phyloP scores from a whole-genome alignment of 495 filamentous ascomycete genomes.

The Talaromyces nanjingensis region DNA sequence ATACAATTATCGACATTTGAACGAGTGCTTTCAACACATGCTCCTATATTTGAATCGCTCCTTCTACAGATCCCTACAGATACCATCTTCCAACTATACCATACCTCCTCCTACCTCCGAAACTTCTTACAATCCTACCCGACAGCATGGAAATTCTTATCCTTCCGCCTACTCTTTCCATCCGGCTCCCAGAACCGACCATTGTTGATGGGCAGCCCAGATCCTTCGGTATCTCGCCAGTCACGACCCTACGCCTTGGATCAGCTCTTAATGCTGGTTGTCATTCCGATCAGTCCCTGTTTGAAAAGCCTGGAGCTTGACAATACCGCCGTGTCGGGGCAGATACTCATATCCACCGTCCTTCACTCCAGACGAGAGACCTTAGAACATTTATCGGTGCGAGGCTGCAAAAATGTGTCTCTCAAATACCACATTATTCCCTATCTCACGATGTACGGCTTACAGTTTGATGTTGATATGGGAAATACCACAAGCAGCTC shows the following conservation, averaged over 20 bases:
- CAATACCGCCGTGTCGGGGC: slow-evolving; percentile 54
- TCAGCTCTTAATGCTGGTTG: slow-evolving; percentile 47
- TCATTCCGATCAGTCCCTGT: slow-evolving; percentile 48
- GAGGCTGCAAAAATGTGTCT: slow-evolving; percentile 60
- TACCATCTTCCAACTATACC: slow-evolving; percentile 49
- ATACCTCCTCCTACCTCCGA: slow-evolving; percentile 48
- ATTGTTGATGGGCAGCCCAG: slow-evolving; percentile 26
- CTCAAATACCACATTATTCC: slow-evolving; percentile 59
- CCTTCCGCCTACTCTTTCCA: slow-evolving; percentile 48
- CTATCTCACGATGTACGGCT: slow-evolving; percentile 43
- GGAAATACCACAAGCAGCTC: slow-evolving; percentile 28
- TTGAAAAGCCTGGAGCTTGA: slow-evolving; percentile 51
- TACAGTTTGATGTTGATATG: slow-evolving; percentile 39
- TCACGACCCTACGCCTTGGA: slow-evolving; percentile 51
- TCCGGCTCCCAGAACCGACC: slow-evolving; percentile 31
- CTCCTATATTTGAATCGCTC: slow-evolving; percentile 51
- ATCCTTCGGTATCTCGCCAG: slow-evolving; percentile 35
- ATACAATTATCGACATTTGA: slow-evolving; percentile 44
- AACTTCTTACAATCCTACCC: slow-evolving; percentile 50
- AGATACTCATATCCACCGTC: slow-evolving; percentile 46
- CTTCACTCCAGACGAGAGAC: slow-evolving; percentile 45
- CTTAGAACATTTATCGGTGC: slow-evolving; percentile 52
- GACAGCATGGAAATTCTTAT: slow-evolving; percentile 54
- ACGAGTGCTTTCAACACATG: slow-evolving; percentile 44
- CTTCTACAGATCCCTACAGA: slow-evolving; percentile 51